Base-by-base conservation (phyloP, 2,329 filamentous ascomycete species). In the Dactylella cylindrospora region DNA sequence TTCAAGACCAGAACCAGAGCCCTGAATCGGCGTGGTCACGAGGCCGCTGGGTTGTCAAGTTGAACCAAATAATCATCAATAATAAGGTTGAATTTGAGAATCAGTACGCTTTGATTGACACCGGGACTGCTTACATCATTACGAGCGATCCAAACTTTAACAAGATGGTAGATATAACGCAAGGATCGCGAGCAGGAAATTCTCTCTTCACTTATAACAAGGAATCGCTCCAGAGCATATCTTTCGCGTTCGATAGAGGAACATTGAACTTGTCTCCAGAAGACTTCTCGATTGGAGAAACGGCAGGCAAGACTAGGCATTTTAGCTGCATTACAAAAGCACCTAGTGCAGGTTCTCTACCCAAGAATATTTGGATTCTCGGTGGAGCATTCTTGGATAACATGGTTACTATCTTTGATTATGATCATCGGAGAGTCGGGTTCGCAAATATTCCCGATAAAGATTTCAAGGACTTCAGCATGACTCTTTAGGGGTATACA, bases 371-470 rank as follows among this genome's bases (percentile, higher is more conserved):
- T n/a, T n/a, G 32, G 32, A 15, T 13, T 6, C 32, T 35, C 17
- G 32, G 32, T 6, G 32, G 32, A 6, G 73, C 73, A 28, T 70
- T 74, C 36, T 68, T 71, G 35, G 73, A 75, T 46, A 75, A 75
- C 65, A 72, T 75, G 64, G 71, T 73, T 8, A 31, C 17, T 45
- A 32, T 7, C 44, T 49, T 13, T 39, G 55, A 44, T 26, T 23
- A 22, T 17, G 13, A 8, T 38, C 55, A 7, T 44, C 13, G 12
- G 54, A 20, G 6, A 9, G 15, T 36, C 32, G 44, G 35, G 39
- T 47, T 26, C 46, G 39, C n/a, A 43, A 38, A 31, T 61, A 61
- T 29, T n/a, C n/a, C n/a, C n/a, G n/a, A n/a, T n/a, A n/a, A n/a
- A n/a, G n/a, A n/a, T n/a, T n/a, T n/a, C n/a, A n/a, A n/a, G n/a